Evolutionary conservation across 108 stramenopile species (phyloP), one percentile per base, ranked within the genome.

Genomic region (Conticribra weissflogii): DNA sequence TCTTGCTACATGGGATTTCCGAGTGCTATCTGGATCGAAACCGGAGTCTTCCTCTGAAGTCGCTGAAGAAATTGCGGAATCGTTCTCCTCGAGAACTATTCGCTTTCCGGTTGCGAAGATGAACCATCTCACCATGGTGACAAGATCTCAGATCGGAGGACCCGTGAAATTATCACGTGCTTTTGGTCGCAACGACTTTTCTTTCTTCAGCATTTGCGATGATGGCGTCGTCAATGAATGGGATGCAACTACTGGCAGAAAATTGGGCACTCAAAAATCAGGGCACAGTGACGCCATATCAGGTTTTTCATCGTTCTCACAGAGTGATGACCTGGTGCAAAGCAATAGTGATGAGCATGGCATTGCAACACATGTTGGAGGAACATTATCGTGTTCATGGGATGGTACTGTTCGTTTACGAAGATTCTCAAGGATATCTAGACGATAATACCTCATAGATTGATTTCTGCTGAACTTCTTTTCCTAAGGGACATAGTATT

Each of bases 1-100:
- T 21, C 59, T 95, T 32, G 88, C 88, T 7, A 89, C 93, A 55
- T 95, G 93, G 93, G 93, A 95, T 68, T 92, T 95, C 68, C 77
- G 93, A 18, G 67, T 64, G 0, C 66, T 95, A 18, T 89, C 90
- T 9, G 73, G 81, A 19, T 45, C 36, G 19, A 30, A n/a, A 21
- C 54, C 61, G 29, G 74, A 72, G 8, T 47, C 33, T 17, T 30
- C 30, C 16, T 23, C 56, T 27, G 58, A 61, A 9, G 32, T 34
- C 8, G 57, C 16, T 36, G 24, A 22, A 15, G 23, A 21, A 21
- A 32, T 29, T 1, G 58, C 52, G 9, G 47, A 1, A 52, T 1
- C 31, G 25, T 53, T 49, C n/a, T 81, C 81, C 12, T 50, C 62
- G 12, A 76, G 81, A 59, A 65, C 83, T 4, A 74, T 90, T 19